These are phyloP conservation scores for Isoetes taiwanensis DNA, from an alignment of 75 land plant genomes.

Conservation along the genomic window DNA sequence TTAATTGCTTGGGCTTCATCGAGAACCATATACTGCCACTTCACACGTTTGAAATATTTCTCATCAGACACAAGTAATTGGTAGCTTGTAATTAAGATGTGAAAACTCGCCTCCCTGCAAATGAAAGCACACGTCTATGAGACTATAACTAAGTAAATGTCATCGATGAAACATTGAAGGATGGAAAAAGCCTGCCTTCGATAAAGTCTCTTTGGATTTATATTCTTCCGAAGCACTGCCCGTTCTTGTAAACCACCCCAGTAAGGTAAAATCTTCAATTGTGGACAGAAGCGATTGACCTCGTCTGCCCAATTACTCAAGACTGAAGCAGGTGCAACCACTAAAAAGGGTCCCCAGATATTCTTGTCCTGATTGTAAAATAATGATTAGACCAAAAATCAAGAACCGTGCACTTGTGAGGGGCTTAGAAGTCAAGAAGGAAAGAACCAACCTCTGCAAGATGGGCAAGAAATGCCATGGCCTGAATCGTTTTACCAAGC, in stretches of 20 bases:
- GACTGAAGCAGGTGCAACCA: constrained; percentile 95
- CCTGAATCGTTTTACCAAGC: constrained; percentile 93
- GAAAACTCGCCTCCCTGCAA: constrained; percentile 77
- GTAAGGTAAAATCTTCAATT: constrained; percentile 77
- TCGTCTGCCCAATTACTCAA: constrained; percentile 98
- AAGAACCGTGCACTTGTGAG: background rate
- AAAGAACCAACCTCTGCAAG: constrained; percentile 67
- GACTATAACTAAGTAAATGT: background rate
- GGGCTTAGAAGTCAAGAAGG: background rate
- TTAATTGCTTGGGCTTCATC: constrained; percentile 99
- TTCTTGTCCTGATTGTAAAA: constrained; percentile 97
- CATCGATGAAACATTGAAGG: too few relatives aligned
- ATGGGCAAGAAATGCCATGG: constrained; percentile 95
- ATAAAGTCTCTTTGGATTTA: constrained; percentile 80
- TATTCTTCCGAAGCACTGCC: constrained; percentile 66
- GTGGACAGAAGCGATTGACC: constrained; percentile 84
- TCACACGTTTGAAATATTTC: constrained; percentile 78
- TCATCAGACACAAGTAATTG: constrained; percentile 86
- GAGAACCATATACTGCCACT: constrained; percentile 98
- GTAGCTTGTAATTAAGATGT: constrained; percentile 91
- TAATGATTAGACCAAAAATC: background rate
- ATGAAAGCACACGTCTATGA: background rate
- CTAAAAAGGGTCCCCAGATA: constrained; percentile 97
- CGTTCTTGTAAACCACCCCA: constrained; percentile 87
- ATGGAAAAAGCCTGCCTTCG: constrained; percentile 46